phyloP scores from a whole-genome alignment of 345 rosid genomes.

The Rhodomyrtus tomentosa region DNA sequence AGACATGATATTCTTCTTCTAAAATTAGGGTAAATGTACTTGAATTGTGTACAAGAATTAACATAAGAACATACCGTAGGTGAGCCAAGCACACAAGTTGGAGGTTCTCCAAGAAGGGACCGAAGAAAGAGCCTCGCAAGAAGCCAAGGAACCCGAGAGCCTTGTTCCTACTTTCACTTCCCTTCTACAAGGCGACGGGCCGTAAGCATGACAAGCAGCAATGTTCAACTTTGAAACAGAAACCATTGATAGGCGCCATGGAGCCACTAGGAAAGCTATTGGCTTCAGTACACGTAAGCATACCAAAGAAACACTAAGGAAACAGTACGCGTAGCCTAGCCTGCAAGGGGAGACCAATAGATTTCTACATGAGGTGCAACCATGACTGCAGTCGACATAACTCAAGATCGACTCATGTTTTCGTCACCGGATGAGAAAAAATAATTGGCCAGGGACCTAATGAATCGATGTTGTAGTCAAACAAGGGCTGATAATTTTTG shows the following conservation, averaged over 20 bases:
- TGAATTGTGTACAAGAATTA: no score
- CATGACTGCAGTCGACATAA: neutral
- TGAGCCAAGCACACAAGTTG: no score
- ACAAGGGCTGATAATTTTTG: neutral
- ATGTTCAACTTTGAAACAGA: conserved; percentile 70
- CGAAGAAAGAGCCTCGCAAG: neutral
- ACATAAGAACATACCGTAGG: no score
- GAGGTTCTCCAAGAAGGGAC: neutral
- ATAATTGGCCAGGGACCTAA: neutral
- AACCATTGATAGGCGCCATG: conserved; percentile 77
- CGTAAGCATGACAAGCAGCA: conserved; percentile 22
- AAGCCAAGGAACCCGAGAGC: neutral
- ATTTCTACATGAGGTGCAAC: neutral
- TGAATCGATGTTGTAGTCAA: neutral
- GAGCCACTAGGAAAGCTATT: conserved; percentile 27
- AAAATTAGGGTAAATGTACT: no score
- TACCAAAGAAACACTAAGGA: neutral
- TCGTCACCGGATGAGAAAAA: neutral
- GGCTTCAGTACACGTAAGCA: neutral
- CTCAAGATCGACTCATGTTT: neutral
- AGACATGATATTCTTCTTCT: no score
- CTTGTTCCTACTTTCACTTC: neutral
- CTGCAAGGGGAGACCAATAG: neutral
- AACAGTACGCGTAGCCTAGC: neutral
- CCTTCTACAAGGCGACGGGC: neutral